These are phyloP conservation scores for Lenzites betulinus DNA, from an alignment of 768 basidiomycete genomes.

Conservation along the genomic window DNA sequence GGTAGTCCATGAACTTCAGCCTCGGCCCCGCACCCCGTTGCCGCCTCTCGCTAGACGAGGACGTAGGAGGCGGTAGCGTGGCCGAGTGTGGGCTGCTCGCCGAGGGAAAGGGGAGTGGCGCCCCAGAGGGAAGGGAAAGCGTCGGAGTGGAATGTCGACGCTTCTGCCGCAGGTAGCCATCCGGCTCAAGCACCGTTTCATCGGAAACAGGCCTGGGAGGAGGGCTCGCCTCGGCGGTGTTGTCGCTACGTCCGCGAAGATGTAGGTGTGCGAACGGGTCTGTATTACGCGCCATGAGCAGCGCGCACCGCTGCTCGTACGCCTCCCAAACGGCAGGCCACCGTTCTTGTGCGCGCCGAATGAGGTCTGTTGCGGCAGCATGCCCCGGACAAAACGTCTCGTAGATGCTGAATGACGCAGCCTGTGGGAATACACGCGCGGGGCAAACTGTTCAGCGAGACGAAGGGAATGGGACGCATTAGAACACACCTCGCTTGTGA, in stretches of 20 bases:
- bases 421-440: constrained; percentile 45
- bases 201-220: constrained; percentile 10
- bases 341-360: constrained; percentile 65
- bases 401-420: constrained; percentile 74
- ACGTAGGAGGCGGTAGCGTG: neutral
- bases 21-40: constrained; percentile 31
- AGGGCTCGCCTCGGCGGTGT: neutral
- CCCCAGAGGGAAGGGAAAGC: constrained; percentile 5
- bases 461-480: neutral
- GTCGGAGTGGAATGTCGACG: constrained; percentile 27
- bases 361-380: constrained; percentile 73
- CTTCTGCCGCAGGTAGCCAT: constrained; percentile 11
- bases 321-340: constrained; percentile 76
- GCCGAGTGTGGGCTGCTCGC: neutral
- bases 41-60: neutral
- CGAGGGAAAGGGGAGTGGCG: constrained; percentile 7
- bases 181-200: neutral
- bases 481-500: constrained; percentile 29
- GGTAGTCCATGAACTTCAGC: constrained; percentile 77
- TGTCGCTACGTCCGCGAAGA: constrained; percentile 4
- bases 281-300: constrained; percentile 43
- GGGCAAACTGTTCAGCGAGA: constrained; percentile 6
- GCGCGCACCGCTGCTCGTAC: constrained; percentile 76
- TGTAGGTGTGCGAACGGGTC: constrained; percentile 3
- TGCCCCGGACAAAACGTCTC: constrained; percentile 88